phyloP scores from a whole-genome alignment of 2,329 filamentous ascomycete species.

The Aspergillus fijiensis region DNA sequence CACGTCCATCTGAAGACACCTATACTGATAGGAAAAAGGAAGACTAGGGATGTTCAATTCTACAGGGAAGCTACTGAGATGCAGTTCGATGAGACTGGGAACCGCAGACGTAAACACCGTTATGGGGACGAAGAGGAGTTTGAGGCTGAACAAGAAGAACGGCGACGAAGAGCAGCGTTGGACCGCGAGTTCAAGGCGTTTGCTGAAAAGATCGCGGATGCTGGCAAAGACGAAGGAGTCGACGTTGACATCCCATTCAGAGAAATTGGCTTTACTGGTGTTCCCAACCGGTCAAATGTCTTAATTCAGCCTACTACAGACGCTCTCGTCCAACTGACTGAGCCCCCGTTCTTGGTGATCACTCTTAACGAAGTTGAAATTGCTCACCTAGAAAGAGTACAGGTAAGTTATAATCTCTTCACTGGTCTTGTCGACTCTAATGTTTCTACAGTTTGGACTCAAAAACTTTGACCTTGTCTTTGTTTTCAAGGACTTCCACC shows the following conservation, averaged over 20 bases:
- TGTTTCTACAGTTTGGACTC: slow-evolving; percentile 71
- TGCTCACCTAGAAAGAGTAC: slow-evolving; percentile 91
- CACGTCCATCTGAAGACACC: slow-evolving; percentile 97
- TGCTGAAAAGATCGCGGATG: slow-evolving; percentile 95
- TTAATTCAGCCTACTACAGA: slow-evolving; percentile 95
- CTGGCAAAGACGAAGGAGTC: slow-evolving; percentile 83
- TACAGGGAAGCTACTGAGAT: slow-evolving; percentile 98
- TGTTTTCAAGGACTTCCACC: slow-evolving; percentile 94
- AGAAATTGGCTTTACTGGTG: slow-evolving; percentile 94
- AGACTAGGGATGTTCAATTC: slow-evolving; percentile 98
- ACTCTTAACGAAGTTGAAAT: slow-evolving; percentile 95
- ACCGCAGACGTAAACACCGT: slow-evolving; percentile 94
- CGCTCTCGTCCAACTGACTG: slow-evolving; percentile 92
- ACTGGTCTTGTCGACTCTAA: slow-evolving; percentile 23
- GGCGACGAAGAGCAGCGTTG: slow-evolving; percentile 82
- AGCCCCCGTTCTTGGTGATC: slow-evolving; percentile 94
- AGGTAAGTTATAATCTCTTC: slow-evolving; percentile 39
- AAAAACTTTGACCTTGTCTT: slow-evolving; percentile 99
- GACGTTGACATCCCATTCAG: slow-evolving; percentile 96
- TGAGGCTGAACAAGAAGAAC: slow-evolving; percentile 95
- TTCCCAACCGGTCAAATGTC: slow-evolving; percentile 92
- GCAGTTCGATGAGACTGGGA: slow-evolving; percentile 97
- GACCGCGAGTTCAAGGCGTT: slow-evolving; percentile 96
- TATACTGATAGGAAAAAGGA: slow-evolving; percentile 97
- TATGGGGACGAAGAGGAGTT: slow-evolving; percentile 99